These are phyloP conservation scores for Ceratocystis variospora DNA, from an alignment of 2,329 filamentous ascomycete genomes.

Conservation along the genomic window DNA sequence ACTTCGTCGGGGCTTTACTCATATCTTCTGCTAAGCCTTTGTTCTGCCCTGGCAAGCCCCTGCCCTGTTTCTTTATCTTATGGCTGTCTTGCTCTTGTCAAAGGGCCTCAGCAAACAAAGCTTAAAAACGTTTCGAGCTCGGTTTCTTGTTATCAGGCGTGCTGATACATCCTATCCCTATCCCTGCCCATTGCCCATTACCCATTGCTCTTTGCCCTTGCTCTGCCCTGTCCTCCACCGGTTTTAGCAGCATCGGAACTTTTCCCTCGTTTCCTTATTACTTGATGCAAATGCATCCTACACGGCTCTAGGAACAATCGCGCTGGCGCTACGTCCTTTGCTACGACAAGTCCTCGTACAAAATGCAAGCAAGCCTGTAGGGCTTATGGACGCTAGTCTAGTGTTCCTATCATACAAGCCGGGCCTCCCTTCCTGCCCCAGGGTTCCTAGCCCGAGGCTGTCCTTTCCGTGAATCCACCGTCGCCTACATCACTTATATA, in stretches of 20 bases:
- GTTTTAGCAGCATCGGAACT: no score
- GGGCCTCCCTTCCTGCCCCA: neutral
- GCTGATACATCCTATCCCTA: neutral
- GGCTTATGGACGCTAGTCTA: no score
- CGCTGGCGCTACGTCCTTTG: neutral
- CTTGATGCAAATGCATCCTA: constrained; percentile 1
- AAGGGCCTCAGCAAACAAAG: neutral
- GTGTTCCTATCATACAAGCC: no score
- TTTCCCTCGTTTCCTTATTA: neutral
- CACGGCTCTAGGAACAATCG: neutral
- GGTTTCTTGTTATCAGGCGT: neutral
- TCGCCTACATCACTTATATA: neutral
- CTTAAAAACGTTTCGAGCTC: neutral
- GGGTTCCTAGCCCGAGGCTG: neutral
- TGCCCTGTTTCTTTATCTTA: neutral
- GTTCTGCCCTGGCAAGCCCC: neutral
- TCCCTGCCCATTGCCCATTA: no score
- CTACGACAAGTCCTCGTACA: neutral
- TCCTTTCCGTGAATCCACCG: neutral
- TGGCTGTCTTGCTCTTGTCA: neutral
- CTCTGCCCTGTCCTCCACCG: no score
- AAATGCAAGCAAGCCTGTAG: neutral
- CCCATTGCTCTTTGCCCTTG: no score
- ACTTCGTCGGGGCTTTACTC: neutral
- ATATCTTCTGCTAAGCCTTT: neutral